Evolutionary conservation across 495 filamentous ascomycete genomes (phyloP), one percentile per base, ranked within the genome.

Genomic region (Poronia punctata): DNA sequence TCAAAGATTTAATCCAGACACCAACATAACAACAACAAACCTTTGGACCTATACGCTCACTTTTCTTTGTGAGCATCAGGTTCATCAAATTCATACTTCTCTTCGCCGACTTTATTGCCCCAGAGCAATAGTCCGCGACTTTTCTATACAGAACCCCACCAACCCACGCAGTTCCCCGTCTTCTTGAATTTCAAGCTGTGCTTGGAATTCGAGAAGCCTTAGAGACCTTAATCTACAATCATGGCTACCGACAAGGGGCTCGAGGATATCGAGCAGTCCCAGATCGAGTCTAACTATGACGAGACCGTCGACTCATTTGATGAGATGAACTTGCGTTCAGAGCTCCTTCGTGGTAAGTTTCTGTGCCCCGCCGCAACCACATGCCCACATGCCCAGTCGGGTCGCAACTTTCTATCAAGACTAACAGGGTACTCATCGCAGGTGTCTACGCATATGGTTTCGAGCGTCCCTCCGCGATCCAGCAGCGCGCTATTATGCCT

Each of bases 211-310:
- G 73, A 63, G 69, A 68, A 62, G 57, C 58, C 54, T 57, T 61
- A 57, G 54, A 50, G 47, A 61, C 61, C 52, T 19, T 38, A 57
- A 71, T 69, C 66, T 78, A 79, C 86, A 89, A 96, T 83, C 76
- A 96, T 96, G 89, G 88, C 87, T 83, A 75, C 73, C 57, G 84
- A 88, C 53, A 94, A 95, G 75, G 89, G 89, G 67, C 85, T 96
- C 70, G 89, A 96, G 78, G 89, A 96, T 60, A 78, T 96, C 68
- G 29, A 46, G 62, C 56, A 70, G 94, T 93, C 85, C 63, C 85
- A 89, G 73, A 97, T 99, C 75, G 92, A 97, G 74, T 95, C 89
- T 59, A 99, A 97, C 85, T 99, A 99, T 72, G 92, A 99, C 79
- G 93, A 99, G 79, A 86, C 90, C 57, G 92, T 89, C 65, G 92